phyloP scores from a whole-genome alignment of 805 yeast genomes.

The Babjeviella inositovora region DNA sequence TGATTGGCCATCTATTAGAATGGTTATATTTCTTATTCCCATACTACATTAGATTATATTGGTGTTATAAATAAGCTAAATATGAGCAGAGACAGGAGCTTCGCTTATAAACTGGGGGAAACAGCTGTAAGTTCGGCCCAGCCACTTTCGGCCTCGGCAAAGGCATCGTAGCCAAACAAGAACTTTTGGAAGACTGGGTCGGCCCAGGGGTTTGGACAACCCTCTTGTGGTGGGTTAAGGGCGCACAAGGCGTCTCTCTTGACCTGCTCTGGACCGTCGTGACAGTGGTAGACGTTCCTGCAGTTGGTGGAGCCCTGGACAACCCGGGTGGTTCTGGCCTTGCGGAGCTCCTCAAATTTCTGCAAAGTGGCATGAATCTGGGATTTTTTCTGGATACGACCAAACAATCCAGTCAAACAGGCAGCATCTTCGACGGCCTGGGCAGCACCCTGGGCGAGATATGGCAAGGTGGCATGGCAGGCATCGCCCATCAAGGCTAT shows the following conservation, averaged over 20 bases:
- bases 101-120: too few species aligned
- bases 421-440: conserved; percentile 12
- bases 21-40: too few species aligned
- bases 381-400: conserved; percentile 3
- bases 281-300: conserved; percentile 9
- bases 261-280: conserved; percentile 10
- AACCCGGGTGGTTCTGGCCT: conserved; percentile 9
- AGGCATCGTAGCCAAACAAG: conserved; percentile 10
- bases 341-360: conserved; percentile 8
- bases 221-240: conserved; percentile 6
- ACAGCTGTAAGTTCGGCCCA: too few species aligned
- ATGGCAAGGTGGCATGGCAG: conserved; percentile 16
- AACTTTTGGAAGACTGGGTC: conserved; percentile 10
- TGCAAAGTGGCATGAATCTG: conserved; percentile 5
- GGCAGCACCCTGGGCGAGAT: conserved; percentile 12
- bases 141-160: conserved; percentile 10
- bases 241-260: conserved; percentile 7
- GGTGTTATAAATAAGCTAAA: too few species aligned
- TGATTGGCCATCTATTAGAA: too few species aligned
- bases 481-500: conserved; percentile 16
- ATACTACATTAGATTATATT: too few species aligned
- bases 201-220: conserved; percentile 8
- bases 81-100: too few species aligned
- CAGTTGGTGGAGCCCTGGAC: conserved; percentile 9
- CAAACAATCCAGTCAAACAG: conserved; percentile 5